Evolutionary conservation across 1,139 yeast species (phyloP), one percentile per base, ranked within the genome.

Genomic region (Taphrina populina): DNA sequence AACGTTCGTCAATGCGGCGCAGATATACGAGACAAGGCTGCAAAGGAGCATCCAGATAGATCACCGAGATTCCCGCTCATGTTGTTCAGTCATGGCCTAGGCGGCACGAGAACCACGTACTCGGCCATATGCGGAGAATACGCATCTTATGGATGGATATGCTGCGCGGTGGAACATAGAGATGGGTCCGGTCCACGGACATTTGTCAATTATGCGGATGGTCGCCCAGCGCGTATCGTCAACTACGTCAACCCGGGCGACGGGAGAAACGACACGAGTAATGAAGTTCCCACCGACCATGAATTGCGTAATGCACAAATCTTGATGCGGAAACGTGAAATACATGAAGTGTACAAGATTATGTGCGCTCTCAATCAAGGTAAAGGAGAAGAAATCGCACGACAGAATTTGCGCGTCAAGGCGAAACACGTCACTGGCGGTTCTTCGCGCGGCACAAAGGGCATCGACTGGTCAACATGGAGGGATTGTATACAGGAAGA

Each of bases 51-150:
- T 7, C 5, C 17, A 8, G 39, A 39, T 24, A 11, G 49, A 11
- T 30, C 30, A 8, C 56, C 54, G 11, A 35, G 40, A 11, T 63
- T 64, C 61, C 64, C 61, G 11, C 57, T 62, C 5, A 58, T 62
- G 13, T 37, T 63, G 8, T 63, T 63, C 49, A 60, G 63, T 17
- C 65, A 63, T 49, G 65, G 65, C 5, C 51, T 63, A 2, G 62
- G 63, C 30, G 65, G 65, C 43, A 61, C 61, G 13, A 46, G 64
- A 20, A 62, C 59, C 29, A 60, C 63, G 11, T 63, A 63, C 45
- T 61, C 64, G 2, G 60, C 62, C 34, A 56, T 60, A 19, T 62
- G 65, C 37, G 64, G 64, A 11, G 57, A 57, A 17, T 24, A 63
- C 39, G 65, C 65, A 13, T 60, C 64, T 6, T 59, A 62, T 46